Conservation (phyloP, 352 stramenopile species). For the Pseudoperonospora humuli region DNA sequence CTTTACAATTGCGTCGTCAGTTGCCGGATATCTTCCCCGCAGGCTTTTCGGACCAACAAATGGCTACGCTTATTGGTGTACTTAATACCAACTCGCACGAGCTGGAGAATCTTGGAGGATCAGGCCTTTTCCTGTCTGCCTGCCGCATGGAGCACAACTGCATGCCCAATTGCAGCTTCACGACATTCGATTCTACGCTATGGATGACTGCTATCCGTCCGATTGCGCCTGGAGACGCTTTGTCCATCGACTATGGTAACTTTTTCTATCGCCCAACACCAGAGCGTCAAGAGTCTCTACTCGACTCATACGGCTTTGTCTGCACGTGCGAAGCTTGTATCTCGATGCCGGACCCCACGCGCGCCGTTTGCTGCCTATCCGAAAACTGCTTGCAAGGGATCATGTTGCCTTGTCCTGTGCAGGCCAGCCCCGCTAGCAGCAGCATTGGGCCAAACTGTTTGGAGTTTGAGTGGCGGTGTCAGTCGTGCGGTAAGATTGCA, state of each 20-base stretch:
- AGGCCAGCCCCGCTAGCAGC: slow-evolving; percentile 13
- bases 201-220: slow-evolving; percentile 73
- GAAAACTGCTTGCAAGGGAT: slow-evolving; percentile 27
- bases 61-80: slow-evolving; percentile 59
- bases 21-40: slow-evolving; percentile 45
- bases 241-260: slow-evolving; percentile 77
- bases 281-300: slow-evolving; percentile 46
- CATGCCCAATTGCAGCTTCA: slow-evolving; percentile 66
- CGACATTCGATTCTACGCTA: slow-evolving; percentile 53
- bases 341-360: slow-evolving; percentile 39
- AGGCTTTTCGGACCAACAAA: slow-evolving; percentile 45
- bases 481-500: slow-evolving; percentile 30
- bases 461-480: slow-evolving; percentile 52
- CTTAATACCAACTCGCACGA: slow-evolving; percentile 74
- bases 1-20: slow-evolving; percentile 34
- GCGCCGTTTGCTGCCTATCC: slow-evolving; percentile 44
- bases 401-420: slow-evolving; percentile 40
- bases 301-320: slow-evolving; percentile 58
- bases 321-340: slow-evolving; percentile 56
- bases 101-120: slow-evolving; percentile 63
- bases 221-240: slow-evolving; percentile 45
- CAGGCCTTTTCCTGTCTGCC: slow-evolving; percentile 60
- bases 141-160: slow-evolving; percentile 75
- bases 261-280: slow-evolving; percentile 66
- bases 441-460: slow-evolving; percentile 27